Percentiles rank a stretch among this genome's conserved stretches.
phyloP scores from a whole-genome alignment of 176 grass and related monocot species.

The Rhynchospora pubera region DNA sequence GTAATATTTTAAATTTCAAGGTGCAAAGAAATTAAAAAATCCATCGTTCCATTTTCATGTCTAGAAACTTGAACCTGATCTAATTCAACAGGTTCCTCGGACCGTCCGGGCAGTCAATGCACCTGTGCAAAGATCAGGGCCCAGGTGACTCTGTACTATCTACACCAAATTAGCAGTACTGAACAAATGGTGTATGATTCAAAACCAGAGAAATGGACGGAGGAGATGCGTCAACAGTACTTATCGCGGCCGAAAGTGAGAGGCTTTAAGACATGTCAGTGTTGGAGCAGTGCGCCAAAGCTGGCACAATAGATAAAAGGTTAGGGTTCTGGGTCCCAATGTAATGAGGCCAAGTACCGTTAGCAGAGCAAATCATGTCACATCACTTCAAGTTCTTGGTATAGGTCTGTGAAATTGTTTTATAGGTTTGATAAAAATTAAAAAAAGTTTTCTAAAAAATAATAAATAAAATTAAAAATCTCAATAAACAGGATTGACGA shows the following conservation, averaged over 20 bases:
- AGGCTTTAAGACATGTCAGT: conserved; percentile 6
- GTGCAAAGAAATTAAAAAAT: too few relatives aligned
- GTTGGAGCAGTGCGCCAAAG: neutral
- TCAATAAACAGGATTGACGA: too few relatives aligned
- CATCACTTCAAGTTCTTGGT: neutral
- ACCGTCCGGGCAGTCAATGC: neutral
- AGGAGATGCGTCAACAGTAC: neutral
- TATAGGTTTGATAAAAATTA: too few relatives aligned
- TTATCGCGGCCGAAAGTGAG: neutral
- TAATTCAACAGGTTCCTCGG: neutral
- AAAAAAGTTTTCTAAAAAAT: neutral
- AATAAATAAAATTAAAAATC: neutral
- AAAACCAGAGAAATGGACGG: neutral
- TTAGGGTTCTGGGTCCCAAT: neutral
- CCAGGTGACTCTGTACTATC: neutral
- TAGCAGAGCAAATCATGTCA: neutral
- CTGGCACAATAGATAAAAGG: conserved; percentile 1
- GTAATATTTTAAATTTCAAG: too few relatives aligned
- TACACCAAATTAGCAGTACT: neutral
- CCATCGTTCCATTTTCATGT: neutral
- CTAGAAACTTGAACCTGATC: neutral
- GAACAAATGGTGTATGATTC: neutral
- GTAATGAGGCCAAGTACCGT: neutral
- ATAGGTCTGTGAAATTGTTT: too few relatives aligned
- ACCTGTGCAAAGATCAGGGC: neutral